These are phyloP conservation scores for Daedalea quercina DNA, from an alignment of 768 basidiomycete genomes.

Conservation along the genomic window DNA sequence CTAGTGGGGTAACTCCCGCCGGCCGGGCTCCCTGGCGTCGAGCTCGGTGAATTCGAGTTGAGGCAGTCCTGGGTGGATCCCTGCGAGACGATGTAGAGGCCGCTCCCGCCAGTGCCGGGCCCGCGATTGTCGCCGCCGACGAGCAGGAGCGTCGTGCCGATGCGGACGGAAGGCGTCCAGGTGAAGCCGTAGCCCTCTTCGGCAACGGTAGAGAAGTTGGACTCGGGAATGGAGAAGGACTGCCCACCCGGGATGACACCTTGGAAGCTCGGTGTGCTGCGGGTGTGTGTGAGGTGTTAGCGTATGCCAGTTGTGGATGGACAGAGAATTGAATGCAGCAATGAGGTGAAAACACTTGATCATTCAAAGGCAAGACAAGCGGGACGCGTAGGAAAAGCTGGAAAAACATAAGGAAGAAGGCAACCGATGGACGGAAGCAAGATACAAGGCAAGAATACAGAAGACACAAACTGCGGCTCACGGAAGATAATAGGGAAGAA, in stretches of 20 bases:
- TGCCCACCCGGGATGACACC: constrained; percentile 78
- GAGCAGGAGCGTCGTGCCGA: constrained; percentile 60
- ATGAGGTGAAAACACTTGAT: too few species aligned
- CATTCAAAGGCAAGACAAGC: too few species aligned
- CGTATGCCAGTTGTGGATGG: too few species aligned
- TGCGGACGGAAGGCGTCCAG: constrained; percentile 60
- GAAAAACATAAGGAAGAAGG: too few species aligned
- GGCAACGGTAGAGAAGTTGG: constrained; percentile 33
- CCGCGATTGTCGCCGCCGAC: constrained; percentile 64
- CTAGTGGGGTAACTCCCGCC: constrained; percentile 67
- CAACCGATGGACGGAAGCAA: too few species aligned
- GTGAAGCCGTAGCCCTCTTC: constrained; percentile 54
- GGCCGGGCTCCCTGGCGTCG: constrained; percentile 70
- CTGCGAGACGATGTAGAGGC: constrained; percentile 44
- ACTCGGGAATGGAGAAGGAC: constrained; percentile 58
- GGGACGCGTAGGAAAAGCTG: too few species aligned
- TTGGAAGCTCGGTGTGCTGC: constrained; percentile 52
- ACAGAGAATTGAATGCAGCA: too few species aligned
- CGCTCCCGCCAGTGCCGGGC: constrained; percentile 63
- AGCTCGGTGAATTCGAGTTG: constrained; percentile 57
- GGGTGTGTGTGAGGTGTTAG: background rate
- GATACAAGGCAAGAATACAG: too few species aligned
- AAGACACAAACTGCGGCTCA: too few species aligned
- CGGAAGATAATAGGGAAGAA: background rate
- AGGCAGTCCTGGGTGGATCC: constrained; percentile 51